These are phyloP conservation scores for Athelia psychrophila DNA, from an alignment of 1,284 basidiomycete genomes.

Conservation along the genomic window DNA sequence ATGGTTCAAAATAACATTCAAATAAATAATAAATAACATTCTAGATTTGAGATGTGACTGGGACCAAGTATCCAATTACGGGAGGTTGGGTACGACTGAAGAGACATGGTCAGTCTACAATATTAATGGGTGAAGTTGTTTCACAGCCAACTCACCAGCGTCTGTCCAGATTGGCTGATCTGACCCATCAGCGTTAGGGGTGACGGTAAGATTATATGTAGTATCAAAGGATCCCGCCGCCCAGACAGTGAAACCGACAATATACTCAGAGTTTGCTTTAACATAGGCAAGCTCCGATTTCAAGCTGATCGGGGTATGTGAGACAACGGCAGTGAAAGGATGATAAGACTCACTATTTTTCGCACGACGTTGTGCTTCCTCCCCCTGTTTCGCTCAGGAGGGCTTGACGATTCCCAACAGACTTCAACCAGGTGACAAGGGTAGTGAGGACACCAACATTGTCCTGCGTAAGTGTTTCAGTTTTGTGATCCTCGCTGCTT, in stretches of 20 bases:
- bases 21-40: no score
- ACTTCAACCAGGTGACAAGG: conserved; percentile 43
- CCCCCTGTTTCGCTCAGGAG: conserved; percentile 59
- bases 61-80: neutral
- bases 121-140: neutral
- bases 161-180: conserved; percentile 27
- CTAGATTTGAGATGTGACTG: no score
- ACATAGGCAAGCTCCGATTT: conserved; percentile 44
- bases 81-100: conserved; percentile 9
- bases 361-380: conserved; percentile 49
- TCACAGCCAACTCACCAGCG: conserved; percentile 4
- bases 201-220: conserved; percentile 34
- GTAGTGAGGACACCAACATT: conserved; percentile 44
- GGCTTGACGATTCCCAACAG: conserved; percentile 51
- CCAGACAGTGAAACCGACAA: conserved; percentile 50
- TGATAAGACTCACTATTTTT: conserved; percentile 29
- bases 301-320: conserved; percentile 26
- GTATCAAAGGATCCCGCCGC: conserved; percentile 35
- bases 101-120: no score
- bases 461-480: conserved; percentile 20
- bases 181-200: conserved; percentile 30
- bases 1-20: no score
- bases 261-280: conserved; percentile 39
- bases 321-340: neutral
- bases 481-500: neutral